Evolutionary conservation across 2,329 filamentous ascomycete species (phyloP).

Genomic region (Hymenoscyphus linearis): DNA sequence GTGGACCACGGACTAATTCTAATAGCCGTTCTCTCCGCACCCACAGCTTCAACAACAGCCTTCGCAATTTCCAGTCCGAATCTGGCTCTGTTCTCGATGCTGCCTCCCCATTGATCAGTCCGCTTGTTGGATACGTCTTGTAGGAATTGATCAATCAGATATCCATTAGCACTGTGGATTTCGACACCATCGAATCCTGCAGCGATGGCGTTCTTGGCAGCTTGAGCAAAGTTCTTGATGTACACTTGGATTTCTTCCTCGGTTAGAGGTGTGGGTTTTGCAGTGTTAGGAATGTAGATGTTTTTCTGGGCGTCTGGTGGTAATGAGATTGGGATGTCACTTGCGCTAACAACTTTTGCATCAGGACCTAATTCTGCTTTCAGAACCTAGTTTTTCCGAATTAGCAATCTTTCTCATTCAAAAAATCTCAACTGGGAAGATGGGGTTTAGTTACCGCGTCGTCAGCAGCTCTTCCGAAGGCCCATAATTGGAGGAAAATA

Average conservation of each 20-base stretch:
- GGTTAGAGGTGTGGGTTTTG: conserved; percentile 3
- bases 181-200: conserved; percentile 27
- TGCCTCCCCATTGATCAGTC: conserved; percentile 47
- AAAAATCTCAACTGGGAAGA: not conserved
- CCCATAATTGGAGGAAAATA: conserved; percentile 60
- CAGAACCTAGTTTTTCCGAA: not conserved
- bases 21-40: conserved; percentile 48
- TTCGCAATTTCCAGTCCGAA: conserved; percentile 50
- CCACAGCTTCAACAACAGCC: conserved; percentile 45
- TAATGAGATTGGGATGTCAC: not conserved
- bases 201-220: conserved; percentile 16
- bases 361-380: not conserved
- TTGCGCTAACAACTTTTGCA: conserved; percentile 1
- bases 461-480: conserved; percentile 43
- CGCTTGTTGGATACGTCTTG: conserved; percentile 45
- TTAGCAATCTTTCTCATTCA: not conserved
- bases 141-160: conserved; percentile 22
- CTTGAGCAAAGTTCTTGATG: conserved; percentile 1
- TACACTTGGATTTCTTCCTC: conserved; percentile 5
- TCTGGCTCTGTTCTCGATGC: conserved; percentile 44
- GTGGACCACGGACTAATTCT: conserved; percentile 55
- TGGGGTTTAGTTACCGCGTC: not conserved
- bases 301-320: not conserved
- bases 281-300: not conserved
- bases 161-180: conserved; percentile 23